Base-by-base conservation (phyloP, 2,329 filamentous ascomycete species). In the Ceratocystis colombiana region DNA sequence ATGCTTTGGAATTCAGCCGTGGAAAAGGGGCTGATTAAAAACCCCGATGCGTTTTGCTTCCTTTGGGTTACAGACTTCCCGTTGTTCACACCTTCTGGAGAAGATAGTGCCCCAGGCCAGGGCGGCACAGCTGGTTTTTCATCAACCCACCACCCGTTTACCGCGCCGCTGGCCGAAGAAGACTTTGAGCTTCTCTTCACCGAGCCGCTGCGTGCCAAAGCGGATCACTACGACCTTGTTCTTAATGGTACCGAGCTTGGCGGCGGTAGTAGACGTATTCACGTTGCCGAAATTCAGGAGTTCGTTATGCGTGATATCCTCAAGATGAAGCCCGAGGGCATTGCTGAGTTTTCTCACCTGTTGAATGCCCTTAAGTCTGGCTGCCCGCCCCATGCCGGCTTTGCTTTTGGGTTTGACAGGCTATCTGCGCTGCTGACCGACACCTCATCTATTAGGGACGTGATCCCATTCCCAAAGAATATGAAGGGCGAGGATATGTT, bases 391-490 rank as follows among this genome's bases (percentile, higher is more conserved):
- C 94, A 99, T 73, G 92, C 94, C 0, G 94, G 94, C 0, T 88
- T 99, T 69, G 94, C 94, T 0, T 78, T 99, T 17, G 94, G 94
- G 0, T 96, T 96, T 73, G 94, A 99, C 74, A 82, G 94, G 3
- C 76, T 99, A 62, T 81, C 94, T 48, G 88, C 93, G 0, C 78
- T 96, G 0, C 83, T 99, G 79, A 83, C 88, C 25, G 88, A 87
- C 1, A 87, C 83, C 41, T 81, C 88, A 10, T 91, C 88, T 1
- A 88, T 99, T 2, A 80, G 89, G 68, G 93, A 99, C 77, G 93
- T 99, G 1, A 96, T 99, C 75, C 92, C 92, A 0, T 99, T 99
- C 73, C 95, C 94, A 0, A 99, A 99, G 79, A 92, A 85, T 69
- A 91, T 90, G 68, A 91, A 86, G 73, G 92, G 94, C 0, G 89